phyloP scores from a whole-genome alignment of 306 rosid species.

The Cucumis cinereus region DNA sequence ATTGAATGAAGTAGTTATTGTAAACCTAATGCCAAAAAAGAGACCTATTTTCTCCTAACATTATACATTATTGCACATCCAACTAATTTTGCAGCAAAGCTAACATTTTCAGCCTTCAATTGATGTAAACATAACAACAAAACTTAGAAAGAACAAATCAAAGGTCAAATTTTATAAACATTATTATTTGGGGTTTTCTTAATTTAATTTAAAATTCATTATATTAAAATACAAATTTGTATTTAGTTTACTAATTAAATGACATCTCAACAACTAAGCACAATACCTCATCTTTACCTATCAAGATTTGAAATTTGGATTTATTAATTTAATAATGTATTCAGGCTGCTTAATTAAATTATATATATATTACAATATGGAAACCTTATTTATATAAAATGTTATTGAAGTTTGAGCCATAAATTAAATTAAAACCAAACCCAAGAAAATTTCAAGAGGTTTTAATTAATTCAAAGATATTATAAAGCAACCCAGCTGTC shows the following conservation, averaged over 20 bases:
- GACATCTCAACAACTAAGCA: conserved; percentile 6
- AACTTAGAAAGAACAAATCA: neutral
- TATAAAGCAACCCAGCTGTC: neutral
- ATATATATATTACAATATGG: neutral
- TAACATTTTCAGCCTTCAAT: neutral
- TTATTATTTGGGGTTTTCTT: neutral
- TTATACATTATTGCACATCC: neutral
- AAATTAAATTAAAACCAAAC: neutral
- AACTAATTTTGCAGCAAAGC: neutral
- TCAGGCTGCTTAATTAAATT: neutral
- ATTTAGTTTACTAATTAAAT: neutral
- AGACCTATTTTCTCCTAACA: neutral
- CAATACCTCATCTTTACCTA: neutral
- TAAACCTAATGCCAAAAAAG: neutral
- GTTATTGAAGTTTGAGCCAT: neutral
- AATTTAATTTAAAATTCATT: neutral
- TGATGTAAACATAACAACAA: neutral
- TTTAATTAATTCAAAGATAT: neutral
- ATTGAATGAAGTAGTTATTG: neutral
- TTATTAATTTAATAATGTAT: neutral
- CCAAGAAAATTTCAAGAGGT: neutral
- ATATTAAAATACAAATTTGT: neutral
- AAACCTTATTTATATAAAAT: neutral
- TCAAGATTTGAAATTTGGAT: neutral
- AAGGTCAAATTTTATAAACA: neutral